Conservation (phyloP, 2,329 filamentous ascomycete genomes). For the Aspergillus vadensis region DNA sequence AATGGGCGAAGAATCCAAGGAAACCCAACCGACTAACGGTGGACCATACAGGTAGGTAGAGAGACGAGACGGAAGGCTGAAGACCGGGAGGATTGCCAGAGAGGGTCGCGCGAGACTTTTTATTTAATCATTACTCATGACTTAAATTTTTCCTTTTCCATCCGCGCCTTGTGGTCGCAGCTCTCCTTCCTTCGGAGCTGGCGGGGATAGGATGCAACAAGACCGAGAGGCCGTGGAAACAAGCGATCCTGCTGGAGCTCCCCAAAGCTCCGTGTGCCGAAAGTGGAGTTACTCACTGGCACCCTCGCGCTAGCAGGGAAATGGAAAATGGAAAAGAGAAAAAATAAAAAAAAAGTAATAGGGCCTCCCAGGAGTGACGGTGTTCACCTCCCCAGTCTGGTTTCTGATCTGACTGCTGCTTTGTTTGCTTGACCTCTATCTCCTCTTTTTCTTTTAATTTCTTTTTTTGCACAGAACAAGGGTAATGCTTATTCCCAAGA, state of each 20-base stretch:
- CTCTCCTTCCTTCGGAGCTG: slow-evolving; percentile 27
- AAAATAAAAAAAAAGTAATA: too few relatives aligned
- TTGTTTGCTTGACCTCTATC: too few relatives aligned
- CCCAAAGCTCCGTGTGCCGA: slow-evolving; percentile 24
- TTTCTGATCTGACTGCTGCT: too few relatives aligned
- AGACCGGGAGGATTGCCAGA: background rate
- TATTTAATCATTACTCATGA: slow-evolving; percentile 20
- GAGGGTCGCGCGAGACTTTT: slow-evolving; percentile 18
- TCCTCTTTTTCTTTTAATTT: too few relatives aligned
- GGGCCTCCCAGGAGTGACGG: too few relatives aligned
- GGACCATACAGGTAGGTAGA: background rate
- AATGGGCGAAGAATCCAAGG: slow-evolving; percentile 1
- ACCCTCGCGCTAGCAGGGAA: slow-evolving; percentile 8
- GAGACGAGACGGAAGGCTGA: slow-evolving; percentile 5
- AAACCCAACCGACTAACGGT: slow-evolving; percentile 7
- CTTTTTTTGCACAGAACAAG: too few relatives aligned
- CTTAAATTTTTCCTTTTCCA: slow-evolving; percentile 5
- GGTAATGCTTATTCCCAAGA: too few relatives aligned
- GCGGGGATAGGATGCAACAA: slow-evolving; percentile 32
- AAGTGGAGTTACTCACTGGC: slow-evolving; percentile 11
- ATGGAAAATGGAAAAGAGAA: too few relatives aligned
- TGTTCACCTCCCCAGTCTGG: too few relatives aligned
- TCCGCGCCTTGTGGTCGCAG: slow-evolving; percentile 3
- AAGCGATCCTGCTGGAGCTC: slow-evolving; percentile 16
- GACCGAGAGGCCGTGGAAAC: slow-evolving; percentile 33